Evolutionary conservation across 2,329 filamentous ascomycete genomes (phyloP).

Genomic region (Hymenoscyphus occultus): DNA sequence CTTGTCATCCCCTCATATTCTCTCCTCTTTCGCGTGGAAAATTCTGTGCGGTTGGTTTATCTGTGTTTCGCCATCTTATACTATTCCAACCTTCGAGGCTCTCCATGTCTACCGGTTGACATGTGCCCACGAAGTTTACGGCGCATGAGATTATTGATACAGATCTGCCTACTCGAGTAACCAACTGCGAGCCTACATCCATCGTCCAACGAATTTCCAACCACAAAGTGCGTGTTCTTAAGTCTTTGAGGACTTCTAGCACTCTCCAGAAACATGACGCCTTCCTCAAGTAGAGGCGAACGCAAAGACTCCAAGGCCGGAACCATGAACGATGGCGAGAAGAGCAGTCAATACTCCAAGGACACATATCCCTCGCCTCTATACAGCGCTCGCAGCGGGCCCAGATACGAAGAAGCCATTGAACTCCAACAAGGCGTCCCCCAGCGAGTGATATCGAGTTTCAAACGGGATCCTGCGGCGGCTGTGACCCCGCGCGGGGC

Average conservation of each 20-base stretch:
- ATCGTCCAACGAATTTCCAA: neutral
- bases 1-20: no score
- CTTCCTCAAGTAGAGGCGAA: neutral
- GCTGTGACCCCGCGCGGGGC: constrained; percentile 45
- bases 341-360: constrained; percentile 14
- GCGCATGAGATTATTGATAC: neutral
- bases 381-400: constrained; percentile 24
- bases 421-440: constrained; percentile 19
- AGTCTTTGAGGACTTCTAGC: neutral
- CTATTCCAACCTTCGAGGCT: neutral
- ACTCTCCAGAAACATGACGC: neutral
- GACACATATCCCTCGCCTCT: constrained; percentile 14
- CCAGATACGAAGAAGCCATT: constrained; percentile 28
- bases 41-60: neutral
- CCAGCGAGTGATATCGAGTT: constrained; percentile 29
- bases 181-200: neutral
- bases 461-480: constrained; percentile 40
- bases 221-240: neutral
- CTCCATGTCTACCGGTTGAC: neutral
- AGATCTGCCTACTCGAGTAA: no score
- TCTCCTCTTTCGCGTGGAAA: no score
- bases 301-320: neutral
- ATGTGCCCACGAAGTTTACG: neutral
- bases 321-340: constrained; percentile 14
- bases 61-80: neutral